Evolutionary conservation across 176 grass and related monocot species (phyloP), one percentile per base, ranked within the genome.

Genomic region (Cenchrus purpureus): DNA sequence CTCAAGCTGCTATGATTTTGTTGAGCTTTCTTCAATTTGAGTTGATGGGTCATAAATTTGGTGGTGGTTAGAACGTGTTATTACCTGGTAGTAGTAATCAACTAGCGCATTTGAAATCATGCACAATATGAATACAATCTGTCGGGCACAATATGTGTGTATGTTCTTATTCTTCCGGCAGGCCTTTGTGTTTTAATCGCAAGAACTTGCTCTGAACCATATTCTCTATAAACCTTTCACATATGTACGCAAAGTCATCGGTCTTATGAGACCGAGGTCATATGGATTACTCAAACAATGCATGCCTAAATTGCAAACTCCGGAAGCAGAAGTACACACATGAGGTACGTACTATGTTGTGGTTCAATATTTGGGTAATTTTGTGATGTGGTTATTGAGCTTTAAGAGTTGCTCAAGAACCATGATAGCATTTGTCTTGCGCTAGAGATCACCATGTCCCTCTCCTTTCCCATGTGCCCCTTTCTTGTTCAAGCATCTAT

Each of bases 241-340:
- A 48, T 85, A 2, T 75, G 77, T 76, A 80, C 20, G 84, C 81
- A 66, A 37, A 25, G 22, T 22, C 45, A 55, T 58, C 37, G 55
- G 32, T 87, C 11, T 17, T 34, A 34, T 34, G 34, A 8, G 71
- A 65, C 65, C 22, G 22, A 25, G 22, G 22, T n/a, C 55, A 43
- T 55, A 45, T 71, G 64, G 5, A 43, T 59, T 19, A 59, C 17
- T 19, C 32, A 15, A 43, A 75, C 12, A 45, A 44, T 57, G 57
- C 14, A 31, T 53, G 43, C 34, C 75, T 78, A 32, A 54, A 15
- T 19, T 12, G 58, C 59, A 11, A 58, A 9, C n/a, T 25, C 22
- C 22, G 22, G 22, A 25, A 25, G 22, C 22, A 25, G 22, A 25
- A 25, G 22, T 81, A 57, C 20, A 28, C 50, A 4, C 12, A 42